These are phyloP conservation scores for Nepenthes mirabilis DNA, from an alignment of 148 eudicot species.

Conservation along the genomic window DNA sequence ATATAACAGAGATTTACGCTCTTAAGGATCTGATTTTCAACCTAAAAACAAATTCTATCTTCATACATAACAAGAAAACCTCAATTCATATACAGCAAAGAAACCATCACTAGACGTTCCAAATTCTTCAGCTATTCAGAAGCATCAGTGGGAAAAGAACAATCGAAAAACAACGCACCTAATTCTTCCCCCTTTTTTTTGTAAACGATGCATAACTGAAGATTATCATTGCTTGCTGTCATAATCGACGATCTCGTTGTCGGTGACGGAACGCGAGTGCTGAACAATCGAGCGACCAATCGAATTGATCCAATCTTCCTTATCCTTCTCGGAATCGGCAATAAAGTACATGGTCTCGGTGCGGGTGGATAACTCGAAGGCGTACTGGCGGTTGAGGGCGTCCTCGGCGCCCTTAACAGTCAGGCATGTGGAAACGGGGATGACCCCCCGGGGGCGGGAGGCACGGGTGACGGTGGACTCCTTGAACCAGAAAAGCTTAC, in stretches of 20 bases:
- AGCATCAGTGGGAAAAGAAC: no score
- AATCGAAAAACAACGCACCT: no score
- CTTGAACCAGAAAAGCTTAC: conserved; percentile 67
- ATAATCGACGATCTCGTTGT: conserved; percentile 30
- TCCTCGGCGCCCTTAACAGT: conserved; percentile 68
- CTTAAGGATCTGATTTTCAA: no score
- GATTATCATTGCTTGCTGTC: conserved; percentile 11
- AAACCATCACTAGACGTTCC: no score
- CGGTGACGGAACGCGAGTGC: conserved; percentile 51
- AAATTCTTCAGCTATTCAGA: no score
- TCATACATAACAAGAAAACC: no score
- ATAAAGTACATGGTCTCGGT: conserved; percentile 51
- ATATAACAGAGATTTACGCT: no score
- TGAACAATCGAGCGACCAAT: conserved; percentile 58
- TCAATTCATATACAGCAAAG: no score
- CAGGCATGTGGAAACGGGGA: conserved; percentile 49
- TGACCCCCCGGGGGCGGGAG: conserved; percentile 51
- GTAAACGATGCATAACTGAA: no score
- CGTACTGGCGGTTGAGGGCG: conserved; percentile 36
- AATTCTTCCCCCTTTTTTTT: no score
- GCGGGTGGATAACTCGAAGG: conserved; percentile 47
- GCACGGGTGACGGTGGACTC: conserved; percentile 33
- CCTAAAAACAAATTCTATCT: no score
- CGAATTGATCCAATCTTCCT: conserved; percentile 69
- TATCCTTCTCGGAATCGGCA: conserved; percentile 67